Base-by-base conservation (phyloP, 2,329 filamentous ascomycete genomes). In the Cryphonectria naterciae region DNA sequence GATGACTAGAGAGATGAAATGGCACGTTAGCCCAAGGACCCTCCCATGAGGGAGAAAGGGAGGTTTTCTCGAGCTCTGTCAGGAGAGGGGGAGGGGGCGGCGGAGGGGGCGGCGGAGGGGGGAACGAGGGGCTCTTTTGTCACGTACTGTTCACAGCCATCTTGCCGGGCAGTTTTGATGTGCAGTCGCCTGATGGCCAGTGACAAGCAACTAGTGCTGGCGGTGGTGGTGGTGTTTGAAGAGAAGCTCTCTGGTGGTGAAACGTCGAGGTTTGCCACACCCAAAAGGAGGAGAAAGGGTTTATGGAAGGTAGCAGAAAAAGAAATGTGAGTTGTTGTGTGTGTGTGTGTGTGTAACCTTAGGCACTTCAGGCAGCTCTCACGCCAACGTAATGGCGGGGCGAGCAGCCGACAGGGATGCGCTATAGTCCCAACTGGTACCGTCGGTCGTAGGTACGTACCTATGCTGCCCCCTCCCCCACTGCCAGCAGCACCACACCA, bases 101-200 rank as follows among this genome's bases (percentile, higher is more conserved):
- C 19, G 19, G n/a, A 39, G 25, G n/a, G 19, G n/a, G 32, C 28
- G n/a, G 22, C 25, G 46, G 19, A 1, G 46, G 19, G 46, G 22
- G 43, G 6, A 19, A 8, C 5, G 43, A 17, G 5, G 43, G 19
- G 6, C 17, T n/a, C 46, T 49, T 35, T 15, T 19, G n/a, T 72
- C 70, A 78, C 82, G 78, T 79, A 89, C 87, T 84, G 78, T 85
- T 82, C 79, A 89, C 85, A 72, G 85, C 84, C 88, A 89, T 89
- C 73, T 75, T 82, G 76, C 67, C 73, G 32, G 32, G 74, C 43
- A 22, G 25, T 52, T 8, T 46, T 7, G 17, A 37, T 22, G 58
- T n/a, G 28, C 58, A 49, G 11, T 65, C 25, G 28, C 15, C 52
- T 32, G 25, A 35, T 58, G 15, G 28, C 13, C 13, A 28, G 15